Conservation (phyloP, 2,329 filamentous ascomycete species). For the Alternaria metachromatica region DNA sequence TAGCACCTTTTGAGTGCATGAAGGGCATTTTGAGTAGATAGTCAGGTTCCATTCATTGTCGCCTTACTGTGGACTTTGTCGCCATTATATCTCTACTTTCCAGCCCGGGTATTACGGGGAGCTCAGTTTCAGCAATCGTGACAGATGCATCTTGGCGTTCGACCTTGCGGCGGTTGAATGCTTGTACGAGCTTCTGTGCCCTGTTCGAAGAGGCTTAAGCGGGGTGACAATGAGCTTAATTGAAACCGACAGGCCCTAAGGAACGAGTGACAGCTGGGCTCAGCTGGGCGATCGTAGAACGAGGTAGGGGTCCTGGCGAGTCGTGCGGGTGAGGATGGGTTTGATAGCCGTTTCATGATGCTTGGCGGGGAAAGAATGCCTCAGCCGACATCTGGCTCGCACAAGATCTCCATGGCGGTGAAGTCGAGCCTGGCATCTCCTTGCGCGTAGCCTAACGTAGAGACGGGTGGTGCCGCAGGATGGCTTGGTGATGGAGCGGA, state of each 20-base stretch:
- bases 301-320: slow-evolving; percentile 10
- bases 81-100: slow-evolving; percentile 13
- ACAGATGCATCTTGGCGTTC: slow-evolving; percentile 32
- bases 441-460: not conserved
- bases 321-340: slow-evolving; percentile 16
- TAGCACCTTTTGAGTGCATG: slow-evolving; percentile 36
- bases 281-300: slow-evolving; percentile 13
- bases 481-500: not conserved
- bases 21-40: slow-evolving; percentile 48
- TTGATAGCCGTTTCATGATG: slow-evolving; percentile 26
- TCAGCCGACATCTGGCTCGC: slow-evolving; percentile 8
- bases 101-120: slow-evolving; percentile 9
- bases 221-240: slow-evolving; percentile 17
- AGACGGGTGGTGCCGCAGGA: not conserved
- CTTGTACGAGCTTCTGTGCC: slow-evolving; percentile 17
- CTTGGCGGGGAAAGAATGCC: slow-evolving; percentile 25
- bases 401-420: not conserved
- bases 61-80: slow-evolving; percentile 4
- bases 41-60: slow-evolving; percentile 41
- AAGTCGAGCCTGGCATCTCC: not conserved
- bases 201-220: slow-evolving; percentile 11
- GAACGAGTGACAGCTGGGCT: slow-evolving; percentile 11
- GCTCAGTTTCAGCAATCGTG: slow-evolving; percentile 26
- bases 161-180: slow-evolving; percentile 19
- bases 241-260: slow-evolving; percentile 14